These are phyloP conservation scores for Tricholoma matsutake DNA, from an alignment of 768 basidiomycete genomes.

Conservation along the genomic window DNA sequence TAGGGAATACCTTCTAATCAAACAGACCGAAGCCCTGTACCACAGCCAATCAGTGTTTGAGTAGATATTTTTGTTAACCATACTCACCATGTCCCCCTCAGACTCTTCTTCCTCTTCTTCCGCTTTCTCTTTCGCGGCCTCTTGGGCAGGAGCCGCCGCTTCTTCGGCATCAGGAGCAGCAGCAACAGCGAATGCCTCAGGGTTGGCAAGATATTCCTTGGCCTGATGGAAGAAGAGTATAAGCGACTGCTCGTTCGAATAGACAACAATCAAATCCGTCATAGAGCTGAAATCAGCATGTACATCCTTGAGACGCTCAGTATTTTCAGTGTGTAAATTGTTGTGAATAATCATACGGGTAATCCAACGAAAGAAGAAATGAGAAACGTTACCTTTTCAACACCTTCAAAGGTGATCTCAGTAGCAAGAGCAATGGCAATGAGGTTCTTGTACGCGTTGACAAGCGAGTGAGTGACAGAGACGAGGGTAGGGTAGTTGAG, in stretches of 20 bases:
- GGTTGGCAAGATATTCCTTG: slow-evolving; percentile 97
- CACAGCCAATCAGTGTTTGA: slow-evolving; percentile 13
- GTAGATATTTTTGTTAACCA: neutral
- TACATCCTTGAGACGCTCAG: slow-evolving; percentile 56
- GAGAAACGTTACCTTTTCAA: slow-evolving; percentile 71
- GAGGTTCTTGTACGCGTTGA: slow-evolving; percentile 99
- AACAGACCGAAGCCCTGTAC: slow-evolving; percentile 90
- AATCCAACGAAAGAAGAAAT: slow-evolving; percentile 9
- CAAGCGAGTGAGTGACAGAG: slow-evolving; percentile 90
- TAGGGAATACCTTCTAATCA: slow-evolving; percentile 49
- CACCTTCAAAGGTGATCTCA: slow-evolving; percentile 92
- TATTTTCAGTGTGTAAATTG: slow-evolving; percentile 79
- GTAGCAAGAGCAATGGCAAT: slow-evolving; percentile 85
- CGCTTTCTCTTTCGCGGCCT: slow-evolving; percentile 65
- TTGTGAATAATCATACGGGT: slow-evolving; percentile 31
- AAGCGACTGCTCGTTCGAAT: slow-evolving; percentile 8
- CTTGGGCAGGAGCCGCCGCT: slow-evolving; percentile 49
- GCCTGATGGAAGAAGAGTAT: slow-evolving; percentile 45
- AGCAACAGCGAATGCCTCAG: slow-evolving; percentile 92
- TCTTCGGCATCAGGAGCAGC: slow-evolving; percentile 52
- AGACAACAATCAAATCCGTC: slow-evolving; percentile 23
- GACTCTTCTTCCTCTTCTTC: slow-evolving; percentile 84
- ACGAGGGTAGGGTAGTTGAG: slow-evolving; percentile 95
- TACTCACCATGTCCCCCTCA: slow-evolving; percentile 83
- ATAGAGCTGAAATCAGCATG: slow-evolving; percentile 29